Evolutionary conservation across 2,329 filamentous ascomycete genomes (phyloP).

Genomic region (Clonostachys sp.): DNA sequence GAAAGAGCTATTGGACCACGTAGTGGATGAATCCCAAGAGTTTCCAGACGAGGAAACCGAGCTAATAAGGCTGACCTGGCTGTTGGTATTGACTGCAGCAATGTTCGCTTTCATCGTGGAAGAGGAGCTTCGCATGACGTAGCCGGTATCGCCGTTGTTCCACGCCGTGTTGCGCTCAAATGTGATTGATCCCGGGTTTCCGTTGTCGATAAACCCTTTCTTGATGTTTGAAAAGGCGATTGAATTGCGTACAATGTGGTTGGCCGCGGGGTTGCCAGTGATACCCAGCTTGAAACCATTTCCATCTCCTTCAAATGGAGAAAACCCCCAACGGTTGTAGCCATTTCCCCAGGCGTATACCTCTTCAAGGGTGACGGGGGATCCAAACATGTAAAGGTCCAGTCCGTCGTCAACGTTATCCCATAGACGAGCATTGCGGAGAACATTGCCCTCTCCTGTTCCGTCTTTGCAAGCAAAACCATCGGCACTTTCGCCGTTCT

Average conservation of each 20-base stretch:
- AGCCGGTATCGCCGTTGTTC: slow-evolving; percentile 36
- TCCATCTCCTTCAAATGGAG: slow-evolving; percentile 35
- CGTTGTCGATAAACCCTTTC: slow-evolving; percentile 41
- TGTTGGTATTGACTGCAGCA: slow-evolving; percentile 24
- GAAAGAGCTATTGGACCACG: slow-evolving; percentile 32
- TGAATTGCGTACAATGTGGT: slow-evolving; percentile 34
- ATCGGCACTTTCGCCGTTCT: slow-evolving; percentile 42
- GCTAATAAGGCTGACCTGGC: slow-evolving; percentile 13
- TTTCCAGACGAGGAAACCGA: slow-evolving; percentile 24
- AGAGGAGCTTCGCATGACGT: slow-evolving; percentile 26
- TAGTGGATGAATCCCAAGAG: slow-evolving; percentile 29
- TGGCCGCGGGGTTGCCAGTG: slow-evolving; percentile 28
- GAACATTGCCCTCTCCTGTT: slow-evolving; percentile 34
- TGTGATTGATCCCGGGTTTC: slow-evolving; percentile 30
- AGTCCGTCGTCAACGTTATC: slow-evolving; percentile 43
- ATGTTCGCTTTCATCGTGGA: slow-evolving; percentile 30
- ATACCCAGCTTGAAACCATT: slow-evolving; percentile 41
- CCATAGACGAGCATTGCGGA: slow-evolving; percentile 37
- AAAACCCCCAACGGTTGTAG: slow-evolving; percentile 36
- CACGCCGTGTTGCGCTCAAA: slow-evolving; percentile 38
- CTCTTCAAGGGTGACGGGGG: slow-evolving; percentile 32
- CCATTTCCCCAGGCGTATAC: slow-evolving; percentile 39
- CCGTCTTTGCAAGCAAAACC: slow-evolving; percentile 41
- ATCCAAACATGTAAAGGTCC: slow-evolving; percentile 34
- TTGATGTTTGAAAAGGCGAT: slow-evolving; percentile 34